Base-by-base conservation (phyloP, 2,329 filamentous ascomycete species). In the Penicillium sp. region DNA sequence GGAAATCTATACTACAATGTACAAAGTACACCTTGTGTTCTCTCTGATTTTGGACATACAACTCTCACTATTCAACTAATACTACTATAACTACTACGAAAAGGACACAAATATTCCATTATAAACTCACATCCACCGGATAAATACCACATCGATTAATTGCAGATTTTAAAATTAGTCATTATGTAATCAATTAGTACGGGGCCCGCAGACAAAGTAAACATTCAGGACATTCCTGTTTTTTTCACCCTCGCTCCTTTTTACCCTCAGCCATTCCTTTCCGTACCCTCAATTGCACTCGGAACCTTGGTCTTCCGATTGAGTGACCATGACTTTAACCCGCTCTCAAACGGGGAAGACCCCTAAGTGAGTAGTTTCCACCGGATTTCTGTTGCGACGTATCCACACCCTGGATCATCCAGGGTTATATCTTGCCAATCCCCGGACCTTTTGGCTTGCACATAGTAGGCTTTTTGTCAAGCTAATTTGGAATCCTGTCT, bases 321-420 rank as follows among this genome's bases (percentile, higher is more conserved):
- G 55, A 50, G 43, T 50, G 45, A 70, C 58, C 52, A 80, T 80
- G 78, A 77, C 75, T 50, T 62, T 79, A 52, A 82, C 79, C 52
- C 78, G 80, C 57, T 81, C 79, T 43, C 78, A 82, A 69, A 77
- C 79, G 62, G 79, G 79, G 63, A 79, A 78, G 68, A 80, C 79
- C 58, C 79, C 79, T 61, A 80, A 71, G 79, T 82, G 76, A 70
- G 76, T 74, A 55, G 50, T 53, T 65, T 53, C 48, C 58, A 51
- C 50, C 57, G 45, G 45, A 60, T 60, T 25, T 40, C n/a, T 36
- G 19, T 60, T 57, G 58, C 61, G 46, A 57, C 61, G 50, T 51
- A 47, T 53, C 54, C 56, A 57, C 53, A 57, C 52, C 55, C 61
- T 56, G 38, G 44, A 44, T 40, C 4, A 16, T 9, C 50, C 40